These are phyloP conservation scores for Knufia petricola DNA, from an alignment of 2,329 filamentous ascomycete species.

Conservation along the genomic window DNA sequence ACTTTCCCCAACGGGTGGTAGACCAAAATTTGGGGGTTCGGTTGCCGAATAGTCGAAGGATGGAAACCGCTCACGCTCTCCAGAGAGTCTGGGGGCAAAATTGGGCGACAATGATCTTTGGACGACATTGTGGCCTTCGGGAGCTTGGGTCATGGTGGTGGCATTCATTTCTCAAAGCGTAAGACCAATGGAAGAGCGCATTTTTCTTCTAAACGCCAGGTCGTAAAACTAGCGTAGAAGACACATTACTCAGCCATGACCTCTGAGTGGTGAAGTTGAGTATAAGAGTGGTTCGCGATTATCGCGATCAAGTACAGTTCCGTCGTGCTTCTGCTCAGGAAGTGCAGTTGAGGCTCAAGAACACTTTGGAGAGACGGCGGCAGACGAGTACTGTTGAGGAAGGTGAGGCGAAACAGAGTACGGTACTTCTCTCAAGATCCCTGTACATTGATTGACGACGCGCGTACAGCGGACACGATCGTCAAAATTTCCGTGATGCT, in stretches of 20 bases:
- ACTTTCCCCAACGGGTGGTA: conserved; percentile 17
- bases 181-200: not conserved
- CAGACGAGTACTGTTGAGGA: too few relatives aligned
- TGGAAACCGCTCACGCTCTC: conserved; percentile 35
- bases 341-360: not conserved
- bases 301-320: too few relatives aligned
- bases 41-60: conserved; percentile 28
- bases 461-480: not conserved
- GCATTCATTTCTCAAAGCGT: conserved; percentile 5
- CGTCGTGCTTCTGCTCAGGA: too few relatives aligned
- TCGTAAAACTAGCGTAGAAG: not conserved
- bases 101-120: conserved; percentile 21
- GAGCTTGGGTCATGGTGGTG: conserved; percentile 22
- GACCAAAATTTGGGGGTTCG: conserved; percentile 14
- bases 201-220: not conserved
- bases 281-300: not conserved
- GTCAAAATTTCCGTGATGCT: not conserved
- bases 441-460: too few relatives aligned
- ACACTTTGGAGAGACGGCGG: too few relatives aligned
- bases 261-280: too few relatives aligned
- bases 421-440: too few relatives aligned
- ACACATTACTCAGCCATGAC: not conserved
- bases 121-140: conserved; percentile 16
- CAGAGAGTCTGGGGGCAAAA: conserved; percentile 22
- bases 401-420: not conserved